A percentile compares a stretch with the other conserved stretches of the same genome.
Evolutionary conservation across 2,329 filamentous ascomycete species (phyloP).

Genomic region (Sporothrix dimorphospora): DNA sequence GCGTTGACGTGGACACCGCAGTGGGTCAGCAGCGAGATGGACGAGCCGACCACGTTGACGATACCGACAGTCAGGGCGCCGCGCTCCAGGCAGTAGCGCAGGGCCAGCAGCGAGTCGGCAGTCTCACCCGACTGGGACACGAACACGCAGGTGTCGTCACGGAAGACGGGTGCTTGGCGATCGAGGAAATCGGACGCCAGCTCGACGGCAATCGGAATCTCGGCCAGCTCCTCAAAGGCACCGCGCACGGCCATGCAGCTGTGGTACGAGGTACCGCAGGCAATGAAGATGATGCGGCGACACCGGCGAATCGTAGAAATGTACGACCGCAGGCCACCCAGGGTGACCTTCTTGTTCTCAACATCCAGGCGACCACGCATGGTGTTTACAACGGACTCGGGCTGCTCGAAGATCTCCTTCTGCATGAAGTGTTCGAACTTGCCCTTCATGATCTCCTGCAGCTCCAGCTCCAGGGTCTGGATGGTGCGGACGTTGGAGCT

Average conservation of each 20-base stretch:
- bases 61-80: slow-evolving; percentile 96
- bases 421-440: slow-evolving; percentile 99
- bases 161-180: slow-evolving; percentile 95
- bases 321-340: slow-evolving; percentile 94
- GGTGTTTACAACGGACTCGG: slow-evolving; percentile 98
- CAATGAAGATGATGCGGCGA: slow-evolving; percentile 97
- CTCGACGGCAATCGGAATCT: slow-evolving; percentile 97
- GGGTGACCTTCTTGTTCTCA: slow-evolving; percentile 90
- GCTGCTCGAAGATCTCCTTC: slow-evolving; percentile 99
- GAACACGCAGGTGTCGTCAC: slow-evolving; percentile 98
- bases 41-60: slow-evolving; percentile 97
- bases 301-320: slow-evolving; percentile 95
- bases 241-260: slow-evolving; percentile 99
- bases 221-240: slow-evolving; percentile 95
- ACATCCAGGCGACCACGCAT: slow-evolving; percentile 98
- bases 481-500: slow-evolving; percentile 97
- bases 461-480: slow-evolving; percentile 97
- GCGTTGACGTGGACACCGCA: slow-evolving; percentile 99
- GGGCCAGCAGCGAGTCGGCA: slow-evolving; percentile 93
- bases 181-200: slow-evolving; percentile 98
- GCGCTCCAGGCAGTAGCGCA: slow-evolving; percentile 97
- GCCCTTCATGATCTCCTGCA: slow-evolving; percentile 99
- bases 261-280: slow-evolving; percentile 97
- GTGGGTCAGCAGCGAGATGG: slow-evolving; percentile 96
- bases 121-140: slow-evolving; percentile 99